Evolutionary conservation across 768 basidiomycete species (phyloP), one percentile per base, ranked within the genome.

Genomic region (Lactarius sanguifluus): DNA sequence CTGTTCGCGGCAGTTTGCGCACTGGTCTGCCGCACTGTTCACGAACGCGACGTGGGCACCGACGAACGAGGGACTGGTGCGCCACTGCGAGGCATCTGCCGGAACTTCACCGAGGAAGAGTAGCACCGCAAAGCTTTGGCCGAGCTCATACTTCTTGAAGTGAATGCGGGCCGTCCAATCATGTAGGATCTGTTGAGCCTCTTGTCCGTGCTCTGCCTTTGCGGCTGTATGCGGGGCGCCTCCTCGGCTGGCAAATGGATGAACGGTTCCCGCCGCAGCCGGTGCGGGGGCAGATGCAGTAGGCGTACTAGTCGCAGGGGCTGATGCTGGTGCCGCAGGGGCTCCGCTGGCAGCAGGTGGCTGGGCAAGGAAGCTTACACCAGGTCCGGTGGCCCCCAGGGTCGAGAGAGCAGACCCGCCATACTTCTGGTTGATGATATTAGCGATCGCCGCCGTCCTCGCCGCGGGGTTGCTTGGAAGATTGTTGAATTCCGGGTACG

Each of bases 401-500:
- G 52, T 13, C 18, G 52, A 57, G 65, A 41, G 25, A 23, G 1
- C 45, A 1, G 28, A 61, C 10, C 64, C 69, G 1, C 78, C 77
- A 60, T 81, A 83, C 12, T 81, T 75, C 57, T 71, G 65, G 61
- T 78, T 77, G 23, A 83, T 76, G 25, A 69, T 72, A 23, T 70
- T 61, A 20, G 72, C 71, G 54, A 82, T 80, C n/a, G 75, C 77
- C 5, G 52, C 59, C 47, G 67, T 36, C 34, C 80, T 76, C 0
- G 73, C 73, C 8, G 18, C 52, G 10, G 71, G 59, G 64, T 79
- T 70, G 10, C 67, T 70, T 62, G 76, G 61, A 40, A 81, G 75
- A 10, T 74, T 75, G 59, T 80, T 79, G 72, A 84, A 83, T 41
- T 85, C 83, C 13, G 83, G 83, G 71, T 85, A 84, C 1, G 80